A percentile compares a stretch with the other conserved stretches of the same genome.
These are phyloP conservation scores for Pyrenophora seminiperda DNA, from an alignment of 2,329 filamentous ascomycete species.

Conservation along the genomic window DNA sequence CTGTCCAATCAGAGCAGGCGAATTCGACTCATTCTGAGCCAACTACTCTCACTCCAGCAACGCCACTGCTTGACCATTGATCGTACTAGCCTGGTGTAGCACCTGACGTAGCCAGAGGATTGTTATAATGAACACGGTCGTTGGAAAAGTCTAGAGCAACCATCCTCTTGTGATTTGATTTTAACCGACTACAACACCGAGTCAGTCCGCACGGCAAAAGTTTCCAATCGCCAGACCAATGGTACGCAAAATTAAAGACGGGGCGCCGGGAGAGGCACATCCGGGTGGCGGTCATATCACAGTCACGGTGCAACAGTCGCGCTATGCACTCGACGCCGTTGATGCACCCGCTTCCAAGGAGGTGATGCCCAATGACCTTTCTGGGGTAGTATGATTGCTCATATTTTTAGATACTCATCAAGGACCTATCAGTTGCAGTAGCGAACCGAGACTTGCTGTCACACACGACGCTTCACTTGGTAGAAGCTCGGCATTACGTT, in stretches of 20 bases:
- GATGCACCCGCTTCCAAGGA: slow-evolving; percentile 48
- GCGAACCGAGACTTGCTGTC: slow-evolving; percentile 67
- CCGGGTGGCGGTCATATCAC: slow-evolving; percentile 35
- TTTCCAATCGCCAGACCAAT: slow-evolving; percentile 16
- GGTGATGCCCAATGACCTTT: slow-evolving; percentile 15
- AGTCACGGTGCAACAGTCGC: slow-evolving; percentile 48
- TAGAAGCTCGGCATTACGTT: slow-evolving; percentile 76
- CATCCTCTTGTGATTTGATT: too few species aligned
- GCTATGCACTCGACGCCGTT: slow-evolving; percentile 47
- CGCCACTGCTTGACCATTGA: not conserved
- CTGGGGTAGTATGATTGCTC: not conserved
- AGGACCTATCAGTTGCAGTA: slow-evolving; percentile 73
- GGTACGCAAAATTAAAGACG: slow-evolving; percentile 39
- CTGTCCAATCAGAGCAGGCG: slow-evolving; percentile 12
- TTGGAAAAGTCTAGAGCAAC: too few species aligned
- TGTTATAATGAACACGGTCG: not conserved
- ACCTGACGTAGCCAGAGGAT: not conserved
- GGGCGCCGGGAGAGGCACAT: slow-evolving; percentile 24
- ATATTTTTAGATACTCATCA: slow-evolving; percentile 55
- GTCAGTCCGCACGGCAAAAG: not conserved
- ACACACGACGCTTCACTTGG: slow-evolving; percentile 72
- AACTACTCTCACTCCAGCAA: not conserved
- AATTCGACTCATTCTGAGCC: slow-evolving; percentile 24
- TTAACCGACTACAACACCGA: not conserved
- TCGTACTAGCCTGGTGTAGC: slow-evolving; percentile 1